Conservation (phyloP, 768 basidiomycete species). For the Xerocomellus intermedius region DNA sequence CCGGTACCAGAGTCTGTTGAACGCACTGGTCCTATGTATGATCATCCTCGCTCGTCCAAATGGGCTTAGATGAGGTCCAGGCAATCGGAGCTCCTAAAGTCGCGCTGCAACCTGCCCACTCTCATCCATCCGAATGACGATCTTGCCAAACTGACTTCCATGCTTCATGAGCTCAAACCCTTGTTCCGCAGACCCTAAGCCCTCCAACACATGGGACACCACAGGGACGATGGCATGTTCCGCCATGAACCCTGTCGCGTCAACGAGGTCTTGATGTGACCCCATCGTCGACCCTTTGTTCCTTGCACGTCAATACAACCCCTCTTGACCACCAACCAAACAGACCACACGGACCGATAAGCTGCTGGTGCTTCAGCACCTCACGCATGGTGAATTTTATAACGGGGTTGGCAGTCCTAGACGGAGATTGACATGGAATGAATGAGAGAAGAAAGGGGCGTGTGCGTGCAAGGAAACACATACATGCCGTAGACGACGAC, state of each 20-base stretch:
- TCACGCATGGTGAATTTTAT: constrained; percentile 75
- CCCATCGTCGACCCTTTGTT: constrained; percentile 79
- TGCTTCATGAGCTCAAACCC: constrained; percentile 67
- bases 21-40: neutral
- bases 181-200: constrained; percentile 59
- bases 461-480: neutral
- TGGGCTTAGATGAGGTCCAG: neutral
- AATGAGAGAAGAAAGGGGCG: neutral
- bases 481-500: constrained; percentile 70
- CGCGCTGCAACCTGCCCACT: constrained; percentile 23
- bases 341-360: constrained; percentile 54
- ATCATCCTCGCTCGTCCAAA: neutral
- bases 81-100: constrained; percentile 15
- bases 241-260: constrained; percentile 68
- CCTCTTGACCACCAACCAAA: constrained; percentile 1
- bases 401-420: constrained; percentile 59
- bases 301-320: constrained; percentile 13
- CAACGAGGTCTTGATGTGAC: constrained; percentile 67
- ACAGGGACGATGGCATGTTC: constrained; percentile 68
- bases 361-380: constrained; percentile 69
- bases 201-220: constrained; percentile 67
- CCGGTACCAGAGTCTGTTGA: neutral
- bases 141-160: constrained; percentile 76
- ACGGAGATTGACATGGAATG: constrained; percentile 13
- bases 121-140: constrained; percentile 52